Percentiles rank a stretch among this genome's conserved stretches.
phyloP scores from a whole-genome alignment of 2,329 filamentous ascomycete species.

The Claviceps humidiphila region DNA sequence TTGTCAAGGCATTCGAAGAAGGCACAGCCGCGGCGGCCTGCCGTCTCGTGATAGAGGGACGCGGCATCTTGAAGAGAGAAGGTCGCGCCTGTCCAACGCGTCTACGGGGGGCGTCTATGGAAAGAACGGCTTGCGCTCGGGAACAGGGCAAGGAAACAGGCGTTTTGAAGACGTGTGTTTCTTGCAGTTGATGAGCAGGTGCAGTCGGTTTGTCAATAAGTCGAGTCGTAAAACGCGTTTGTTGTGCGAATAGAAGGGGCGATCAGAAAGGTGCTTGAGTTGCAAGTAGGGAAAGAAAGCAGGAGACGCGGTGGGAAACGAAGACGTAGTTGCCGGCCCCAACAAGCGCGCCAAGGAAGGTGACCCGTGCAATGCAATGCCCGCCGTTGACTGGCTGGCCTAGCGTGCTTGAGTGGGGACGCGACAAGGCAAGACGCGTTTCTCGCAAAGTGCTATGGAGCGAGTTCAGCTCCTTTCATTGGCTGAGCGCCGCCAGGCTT shows the following conservation, averaged over 20 bases:
- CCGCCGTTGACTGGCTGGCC: neutral
- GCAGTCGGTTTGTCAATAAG: neutral
- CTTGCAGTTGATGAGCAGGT: neutral
- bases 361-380: neutral
- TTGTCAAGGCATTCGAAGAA: constrained; percentile 22
- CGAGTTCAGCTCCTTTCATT: neutral
- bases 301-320: neutral
- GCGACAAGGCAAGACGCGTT: neutral
- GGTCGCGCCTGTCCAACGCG: neutral
- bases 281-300: neutral
- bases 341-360: neutral
- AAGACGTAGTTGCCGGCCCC: neutral
- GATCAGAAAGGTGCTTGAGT: neutral
- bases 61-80: constrained; percentile 1
- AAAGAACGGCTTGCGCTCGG: neutral
- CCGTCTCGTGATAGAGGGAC: constrained; percentile 6
- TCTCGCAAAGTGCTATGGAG: neutral
- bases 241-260: neutral
- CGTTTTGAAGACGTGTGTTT: neutral
- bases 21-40: constrained; percentile 7
- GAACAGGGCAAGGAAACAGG: neutral
- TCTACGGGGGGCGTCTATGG: neutral
- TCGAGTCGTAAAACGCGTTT: too few species aligned
- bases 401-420: neutral
- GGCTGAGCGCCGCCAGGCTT: neutral